Evolutionary conservation across 805 yeast species (phyloP).

Genomic region (Zygotorulaspora sp.): DNA sequence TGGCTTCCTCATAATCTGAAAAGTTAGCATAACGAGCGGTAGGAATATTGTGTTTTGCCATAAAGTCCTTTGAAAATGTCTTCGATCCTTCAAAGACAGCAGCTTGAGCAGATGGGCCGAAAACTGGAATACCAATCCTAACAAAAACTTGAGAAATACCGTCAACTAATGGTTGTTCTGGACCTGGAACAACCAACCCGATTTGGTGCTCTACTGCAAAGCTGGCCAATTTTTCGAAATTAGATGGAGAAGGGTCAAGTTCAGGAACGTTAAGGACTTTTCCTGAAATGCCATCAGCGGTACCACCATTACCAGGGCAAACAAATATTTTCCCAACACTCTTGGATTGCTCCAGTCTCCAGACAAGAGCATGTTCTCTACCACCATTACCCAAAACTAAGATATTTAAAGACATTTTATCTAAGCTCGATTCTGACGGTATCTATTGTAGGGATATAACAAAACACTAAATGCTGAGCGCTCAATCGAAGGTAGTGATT

Average conservation of each 20-base stretch:
- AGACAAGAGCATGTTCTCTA: slow-evolving; percentile 94
- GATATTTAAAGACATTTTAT: slow-evolving; percentile 47
- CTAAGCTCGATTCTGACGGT: background rate
- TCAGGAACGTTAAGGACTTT: slow-evolving; percentile 64
- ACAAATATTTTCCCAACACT: slow-evolving; percentile 71
- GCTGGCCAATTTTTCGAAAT: slow-evolving; percentile 63
- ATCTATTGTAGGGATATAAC: background rate
- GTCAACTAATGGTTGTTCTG: slow-evolving; percentile 98
- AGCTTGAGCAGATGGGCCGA: slow-evolving; percentile 91
- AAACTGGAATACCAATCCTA: slow-evolving; percentile 86
- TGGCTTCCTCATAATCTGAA: slow-evolving; percentile 70
- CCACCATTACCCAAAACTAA: slow-evolving; percentile 97
- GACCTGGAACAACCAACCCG: slow-evolving; percentile 88
- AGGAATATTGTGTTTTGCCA: slow-evolving; percentile 88
- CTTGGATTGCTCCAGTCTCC: slow-evolving; percentile 81
- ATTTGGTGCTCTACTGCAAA: slow-evolving; percentile 69
- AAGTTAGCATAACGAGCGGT: slow-evolving; percentile 89
- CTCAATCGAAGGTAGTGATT: background rate
- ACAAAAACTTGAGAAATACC: slow-evolving; percentile 74
- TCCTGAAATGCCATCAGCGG: slow-evolving; percentile 43
- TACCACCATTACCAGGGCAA: slow-evolving; percentile 98
- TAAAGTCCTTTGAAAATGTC: slow-evolving; percentile 87
- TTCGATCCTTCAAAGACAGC: slow-evolving; percentile 97
- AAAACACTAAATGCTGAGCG: background rate
- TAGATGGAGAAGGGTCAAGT: slow-evolving; percentile 58